These are phyloP conservation scores for Capronia americana DNA, from an alignment of 2,329 filamentous ascomycete genomes.

Conservation along the genomic window DNA sequence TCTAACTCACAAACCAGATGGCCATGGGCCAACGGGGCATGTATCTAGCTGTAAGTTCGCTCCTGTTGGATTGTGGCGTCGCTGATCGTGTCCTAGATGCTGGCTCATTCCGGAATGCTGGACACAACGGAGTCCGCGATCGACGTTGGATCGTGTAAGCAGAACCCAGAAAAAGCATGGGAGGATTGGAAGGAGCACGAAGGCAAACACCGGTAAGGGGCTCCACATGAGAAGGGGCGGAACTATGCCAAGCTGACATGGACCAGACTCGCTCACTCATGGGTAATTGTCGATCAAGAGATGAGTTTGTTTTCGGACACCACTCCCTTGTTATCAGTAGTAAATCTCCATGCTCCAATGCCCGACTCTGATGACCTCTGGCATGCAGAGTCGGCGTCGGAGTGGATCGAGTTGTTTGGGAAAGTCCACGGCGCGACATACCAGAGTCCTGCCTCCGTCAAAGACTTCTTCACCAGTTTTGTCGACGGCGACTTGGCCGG, in stretches of 20 bases:
- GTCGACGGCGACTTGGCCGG: conserved; percentile 66
- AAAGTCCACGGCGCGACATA: conserved; percentile 62
- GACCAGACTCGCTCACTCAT: conserved; percentile 72
- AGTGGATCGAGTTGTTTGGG: conserved; percentile 67
- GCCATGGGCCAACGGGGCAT: conserved; percentile 75
- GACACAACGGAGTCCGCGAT: conserved; percentile 59
- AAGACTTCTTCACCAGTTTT: conserved; percentile 71
- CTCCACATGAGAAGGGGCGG: conserved; percentile 5
- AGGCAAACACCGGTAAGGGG: conserved; percentile 64
- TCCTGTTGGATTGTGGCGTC: conserved; percentile 5
- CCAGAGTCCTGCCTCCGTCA: conserved; percentile 55
- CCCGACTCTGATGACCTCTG: conserved; percentile 69
- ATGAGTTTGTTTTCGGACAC: conserved; percentile 70
- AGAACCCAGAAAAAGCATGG: conserved; percentile 63
- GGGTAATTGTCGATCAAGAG: conserved; percentile 77
- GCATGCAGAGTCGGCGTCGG: conserved; percentile 63
- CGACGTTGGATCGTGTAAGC: conserved; percentile 52
- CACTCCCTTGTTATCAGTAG: conserved; percentile 67
- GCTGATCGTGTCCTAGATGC: conserved; percentile 57
- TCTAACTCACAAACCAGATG: conserved; percentile 49
- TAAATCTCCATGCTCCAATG: conserved; percentile 69
- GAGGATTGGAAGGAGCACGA: conserved; percentile 70
- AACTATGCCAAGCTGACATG: conserved; percentile 20
- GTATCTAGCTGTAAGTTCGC: conserved; percentile 66
- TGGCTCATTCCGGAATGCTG: conserved; percentile 71